Base-by-base conservation (phyloP, 2,329 filamentous ascomycete genomes). In the Phialocephala sp. region DNA sequence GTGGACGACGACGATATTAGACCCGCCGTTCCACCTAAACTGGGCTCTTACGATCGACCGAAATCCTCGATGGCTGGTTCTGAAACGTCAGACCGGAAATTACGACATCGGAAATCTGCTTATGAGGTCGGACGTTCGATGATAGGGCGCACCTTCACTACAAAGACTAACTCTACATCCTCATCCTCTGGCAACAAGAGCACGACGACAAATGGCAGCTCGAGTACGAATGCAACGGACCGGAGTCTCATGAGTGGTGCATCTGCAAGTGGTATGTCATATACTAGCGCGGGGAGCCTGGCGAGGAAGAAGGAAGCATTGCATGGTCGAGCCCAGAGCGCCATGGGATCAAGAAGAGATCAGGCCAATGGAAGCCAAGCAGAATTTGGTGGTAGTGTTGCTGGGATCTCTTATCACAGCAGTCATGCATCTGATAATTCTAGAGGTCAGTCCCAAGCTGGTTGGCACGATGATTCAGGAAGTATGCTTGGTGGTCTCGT, bases 221-320 rank as follows among this genome's bases (percentile, higher is more conserved):
- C 85, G 47, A 92, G 89, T 69, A 94, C 91, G 0, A 88, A 91
- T 71, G 89, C 88, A 76, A 97, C 93, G 18, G 89, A 90, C 72
- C 88, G 90, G 72, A 98, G 92, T 73, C 78, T 99, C 52, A 97
- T 97, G 94, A 98, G 94, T 77, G 95, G 94, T 2, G 85, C 87
- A 60, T 98, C 95, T 61, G 95, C 95, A 0, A 89, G 94, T 59
- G 94, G 87, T 14, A 93, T 97, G 78, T 98, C 94, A 77, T 92
- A 93, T 59, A 98, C 95, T 18, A 98, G 95, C 79, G 95, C 95
- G 18, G 95, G 94, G 62, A 98, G 94, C 79, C 87, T 96, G 69
- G 94, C 93, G 36, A 88, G 94, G 67, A 91, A 91, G 74, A 90
- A 89, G 70, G 78, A 78, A 60, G 69, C 69, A 18, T 55, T 74